phyloP scores from a whole-genome alignment of 129 eudicot genomes.

The Flaveria linearis region DNA sequence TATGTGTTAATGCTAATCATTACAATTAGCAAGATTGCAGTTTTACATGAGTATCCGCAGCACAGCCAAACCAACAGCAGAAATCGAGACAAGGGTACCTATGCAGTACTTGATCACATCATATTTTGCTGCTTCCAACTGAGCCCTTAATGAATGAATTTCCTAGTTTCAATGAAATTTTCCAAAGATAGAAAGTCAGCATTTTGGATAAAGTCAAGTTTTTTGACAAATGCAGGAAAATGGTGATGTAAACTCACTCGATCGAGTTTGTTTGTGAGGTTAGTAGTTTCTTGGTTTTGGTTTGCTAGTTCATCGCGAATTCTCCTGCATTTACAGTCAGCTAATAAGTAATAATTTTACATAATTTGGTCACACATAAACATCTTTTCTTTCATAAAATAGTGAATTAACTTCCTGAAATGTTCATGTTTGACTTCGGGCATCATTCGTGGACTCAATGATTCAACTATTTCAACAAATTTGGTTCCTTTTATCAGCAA shows the following conservation, averaged over 20 bases:
- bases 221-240: background rate
- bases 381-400: background rate
- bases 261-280: constrained; percentile 93
- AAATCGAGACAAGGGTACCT: constrained; percentile 88
- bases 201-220: background rate
- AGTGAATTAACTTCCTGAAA: background rate
- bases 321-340: constrained; percentile 60
- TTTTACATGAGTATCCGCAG: constrained; percentile 67
- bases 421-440: background rate
- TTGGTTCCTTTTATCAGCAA: constrained; percentile 5
- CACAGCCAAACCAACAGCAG: constrained; percentile 94
- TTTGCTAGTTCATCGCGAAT: constrained; percentile 83
- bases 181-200: constrained; percentile 4
- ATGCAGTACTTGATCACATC: constrained; percentile 97
- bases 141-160: constrained; percentile 85
- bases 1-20: constrained; percentile 37
- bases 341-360: background rate
- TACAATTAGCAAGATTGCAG: constrained; percentile 31
- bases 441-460: background rate
- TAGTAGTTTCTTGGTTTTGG: constrained; percentile 85
- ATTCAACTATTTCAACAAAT: background rate
- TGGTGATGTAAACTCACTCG: constrained; percentile 50
- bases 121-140: constrained; percentile 88
- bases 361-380: background rate
- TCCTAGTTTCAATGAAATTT: constrained; percentile 50